Conservation (phyloP, 2,329 filamentous ascomycete genomes). For the Lasiodiplodia gonubiensis region DNA sequence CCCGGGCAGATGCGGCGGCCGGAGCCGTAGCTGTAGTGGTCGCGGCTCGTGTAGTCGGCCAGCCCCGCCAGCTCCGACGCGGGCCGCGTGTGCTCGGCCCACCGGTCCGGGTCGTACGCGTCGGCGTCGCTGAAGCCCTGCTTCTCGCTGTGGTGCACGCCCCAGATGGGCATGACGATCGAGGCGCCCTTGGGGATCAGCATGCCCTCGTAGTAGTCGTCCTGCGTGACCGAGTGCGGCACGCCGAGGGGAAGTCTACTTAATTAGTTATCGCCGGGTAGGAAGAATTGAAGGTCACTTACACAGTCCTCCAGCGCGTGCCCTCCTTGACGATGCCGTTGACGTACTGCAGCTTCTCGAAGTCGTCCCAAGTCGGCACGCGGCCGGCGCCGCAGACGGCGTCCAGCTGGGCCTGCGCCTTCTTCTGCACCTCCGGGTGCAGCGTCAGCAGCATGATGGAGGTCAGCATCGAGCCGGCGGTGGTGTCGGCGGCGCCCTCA, state of each 20-base stretch:
- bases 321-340: constrained; percentile 42
- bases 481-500: constrained; percentile 48
- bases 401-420: constrained; percentile 39
- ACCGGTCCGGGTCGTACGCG: constrained; percentile 47
- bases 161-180: constrained; percentile 45
- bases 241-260: constrained; percentile 30
- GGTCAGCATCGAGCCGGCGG: constrained; percentile 42
- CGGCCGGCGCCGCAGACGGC: constrained; percentile 28
- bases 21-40: constrained; percentile 39
- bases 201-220: constrained; percentile 49
- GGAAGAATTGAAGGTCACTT: constrained; percentile 26
- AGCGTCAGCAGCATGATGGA: constrained; percentile 41
- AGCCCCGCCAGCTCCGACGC: constrained; percentile 46
- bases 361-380: constrained; percentile 39
- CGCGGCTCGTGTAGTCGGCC: constrained; percentile 34
- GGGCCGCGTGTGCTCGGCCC: constrained; percentile 38
- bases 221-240: constrained; percentile 35
- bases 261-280: not conserved
- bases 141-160: constrained; percentile 40
- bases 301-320: constrained; percentile 44
- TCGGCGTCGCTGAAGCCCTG: constrained; percentile 36
- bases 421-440: constrained; percentile 37
- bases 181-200: constrained; percentile 49
- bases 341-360: constrained; percentile 40
- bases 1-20: constrained; percentile 41